Evolutionary conservation across 2,329 filamentous ascomycete genomes (phyloP).

Genomic region (Talaromyces pinophilus): DNA sequence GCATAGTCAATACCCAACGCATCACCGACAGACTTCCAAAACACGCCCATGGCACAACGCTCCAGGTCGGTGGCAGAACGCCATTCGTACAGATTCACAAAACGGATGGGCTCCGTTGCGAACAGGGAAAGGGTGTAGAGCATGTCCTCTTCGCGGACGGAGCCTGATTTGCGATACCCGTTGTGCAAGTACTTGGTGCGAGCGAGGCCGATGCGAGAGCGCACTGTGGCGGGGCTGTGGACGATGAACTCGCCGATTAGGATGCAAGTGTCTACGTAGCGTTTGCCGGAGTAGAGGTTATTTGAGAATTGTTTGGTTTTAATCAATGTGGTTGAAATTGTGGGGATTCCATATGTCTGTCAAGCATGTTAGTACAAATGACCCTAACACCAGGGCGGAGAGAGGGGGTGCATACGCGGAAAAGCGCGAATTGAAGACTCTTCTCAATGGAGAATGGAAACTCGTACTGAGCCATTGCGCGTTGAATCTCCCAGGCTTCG

Average conservation of each 20-base stretch:
- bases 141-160: constrained; percentile 64
- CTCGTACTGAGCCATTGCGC: constrained; percentile 51
- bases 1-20: constrained; percentile 63
- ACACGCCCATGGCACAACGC: constrained; percentile 64
- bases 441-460: constrained; percentile 57
- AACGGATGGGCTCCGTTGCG: constrained; percentile 64
- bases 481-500: constrained; percentile 55
- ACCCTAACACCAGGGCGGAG: neutral
- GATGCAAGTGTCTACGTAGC: constrained; percentile 55
- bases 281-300: constrained; percentile 52
- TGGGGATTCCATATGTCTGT: constrained; percentile 59
- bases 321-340: constrained; percentile 53
- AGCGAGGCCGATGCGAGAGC: constrained; percentile 56
- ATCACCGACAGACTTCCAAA: constrained; percentile 72
- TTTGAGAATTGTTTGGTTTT: constrained; percentile 54
- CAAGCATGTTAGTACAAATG: constrained; percentile 6
- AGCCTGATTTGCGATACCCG: constrained; percentile 58
- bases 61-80: constrained; percentile 67
- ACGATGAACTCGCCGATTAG: constrained; percentile 53
- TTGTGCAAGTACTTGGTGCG: constrained; percentile 66
- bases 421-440: constrained; percentile 60
- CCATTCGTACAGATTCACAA: constrained; percentile 70
- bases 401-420: constrained; percentile 46
- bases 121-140: constrained; percentile 68
- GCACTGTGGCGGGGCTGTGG: constrained; percentile 46